Evolutionary conservation across 2,329 filamentous ascomycete genomes (phyloP).

Genomic region (Verticillium klebahnii): DNA sequence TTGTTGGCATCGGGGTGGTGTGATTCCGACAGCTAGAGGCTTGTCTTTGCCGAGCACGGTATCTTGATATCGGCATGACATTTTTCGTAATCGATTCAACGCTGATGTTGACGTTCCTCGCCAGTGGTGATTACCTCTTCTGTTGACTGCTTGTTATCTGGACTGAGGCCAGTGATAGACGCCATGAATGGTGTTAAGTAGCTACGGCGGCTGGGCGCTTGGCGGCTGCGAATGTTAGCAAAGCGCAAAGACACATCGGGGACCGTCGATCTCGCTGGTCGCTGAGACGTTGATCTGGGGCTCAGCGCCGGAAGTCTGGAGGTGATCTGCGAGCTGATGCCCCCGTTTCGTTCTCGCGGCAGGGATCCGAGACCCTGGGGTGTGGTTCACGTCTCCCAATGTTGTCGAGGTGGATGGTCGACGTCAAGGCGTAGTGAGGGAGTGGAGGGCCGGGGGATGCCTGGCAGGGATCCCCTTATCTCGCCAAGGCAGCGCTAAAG

Average conservation of each 20-base stretch:
- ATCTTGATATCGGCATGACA: not conserved
- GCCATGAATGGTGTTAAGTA: not conserved
- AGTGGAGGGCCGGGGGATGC: conserved; percentile 1
- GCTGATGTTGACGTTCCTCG: not conserved
- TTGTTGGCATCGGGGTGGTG: not conserved
- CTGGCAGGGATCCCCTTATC: conserved; percentile 9
- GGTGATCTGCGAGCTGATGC: not conserved
- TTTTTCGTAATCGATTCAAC: not conserved
- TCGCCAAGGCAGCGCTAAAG: conserved; percentile 8
- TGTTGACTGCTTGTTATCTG: not conserved
- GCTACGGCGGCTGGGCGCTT: not conserved
- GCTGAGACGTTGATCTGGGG: not conserved
- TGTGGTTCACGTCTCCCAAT: not conserved
- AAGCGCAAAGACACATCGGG: not conserved
- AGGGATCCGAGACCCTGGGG: not conserved
- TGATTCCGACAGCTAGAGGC: not conserved
- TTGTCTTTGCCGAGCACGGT: not conserved
- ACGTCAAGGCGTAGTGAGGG: not conserved
- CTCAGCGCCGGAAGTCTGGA: not conserved
- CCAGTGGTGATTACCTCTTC: not conserved
- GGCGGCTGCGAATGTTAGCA: not conserved
- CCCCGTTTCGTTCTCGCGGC: not conserved
- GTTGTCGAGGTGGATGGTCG: not conserved
- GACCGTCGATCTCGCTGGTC: not conserved
- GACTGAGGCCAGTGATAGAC: not conserved